phyloP scores from a whole-genome alignment of 345 rosid species.

The Brassica nigra region DNA sequence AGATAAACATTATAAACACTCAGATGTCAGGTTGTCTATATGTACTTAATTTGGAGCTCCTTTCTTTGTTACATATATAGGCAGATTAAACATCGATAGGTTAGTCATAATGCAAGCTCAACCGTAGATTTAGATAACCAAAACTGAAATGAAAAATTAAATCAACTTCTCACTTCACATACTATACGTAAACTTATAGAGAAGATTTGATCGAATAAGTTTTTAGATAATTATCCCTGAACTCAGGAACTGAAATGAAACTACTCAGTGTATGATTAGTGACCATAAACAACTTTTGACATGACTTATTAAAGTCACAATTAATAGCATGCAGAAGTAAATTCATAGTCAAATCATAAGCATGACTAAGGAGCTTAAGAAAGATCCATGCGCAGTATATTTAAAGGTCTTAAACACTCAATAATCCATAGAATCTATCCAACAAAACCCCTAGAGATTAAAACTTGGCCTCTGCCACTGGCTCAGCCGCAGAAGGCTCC shows the following conservation, averaged over 20 bases:
- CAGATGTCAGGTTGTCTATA: neutral
- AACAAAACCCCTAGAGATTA: neutral
- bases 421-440: no score
- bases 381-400: neutral
- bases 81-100: neutral
- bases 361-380: neutral
- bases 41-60: neutral
- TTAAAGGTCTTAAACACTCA: neutral
- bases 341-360: neutral
- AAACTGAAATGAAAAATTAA: no score
- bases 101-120: neutral
- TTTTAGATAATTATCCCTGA: no score
- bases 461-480: neutral
- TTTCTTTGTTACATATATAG: neutral
- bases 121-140: neutral
- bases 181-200: neutral
- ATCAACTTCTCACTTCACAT: neutral
- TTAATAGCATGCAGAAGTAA: neutral
- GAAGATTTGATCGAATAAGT: neutral
- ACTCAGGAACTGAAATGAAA: no score
- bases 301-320: neutral
- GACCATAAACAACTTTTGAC: neutral
- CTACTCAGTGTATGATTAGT: neutral
- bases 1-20: neutral
- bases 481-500: constrained; percentile 10